Conservation (phyloP, 768 basidiomycete genomes). For the Lentinus brumalis region DNA sequence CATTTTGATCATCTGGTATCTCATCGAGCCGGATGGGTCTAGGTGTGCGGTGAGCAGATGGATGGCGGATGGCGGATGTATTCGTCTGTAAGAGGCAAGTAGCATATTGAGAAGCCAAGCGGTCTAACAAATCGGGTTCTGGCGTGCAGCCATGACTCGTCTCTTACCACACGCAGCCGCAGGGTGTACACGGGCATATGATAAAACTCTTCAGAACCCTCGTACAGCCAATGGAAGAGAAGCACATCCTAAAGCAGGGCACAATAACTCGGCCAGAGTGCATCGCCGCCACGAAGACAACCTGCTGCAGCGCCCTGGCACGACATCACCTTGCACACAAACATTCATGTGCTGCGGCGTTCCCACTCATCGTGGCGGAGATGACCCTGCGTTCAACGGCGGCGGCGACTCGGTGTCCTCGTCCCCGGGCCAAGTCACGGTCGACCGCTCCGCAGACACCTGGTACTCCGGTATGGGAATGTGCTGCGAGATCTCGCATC, state of each 20-base stretch:
- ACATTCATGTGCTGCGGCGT: slow-evolving; percentile 21
- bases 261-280: slow-evolving; percentile 7
- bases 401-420: slow-evolving; percentile 6
- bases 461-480: slow-evolving; percentile 23
- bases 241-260: slow-evolving; percentile 5
- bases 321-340: not conserved
- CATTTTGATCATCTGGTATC: slow-evolving; percentile 12
- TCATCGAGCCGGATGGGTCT: slow-evolving; percentile 8
- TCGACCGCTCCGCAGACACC: slow-evolving; percentile 51
- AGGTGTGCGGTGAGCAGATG: not conserved
- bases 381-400: slow-evolving; percentile 5
- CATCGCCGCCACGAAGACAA: slow-evolving; percentile 3
- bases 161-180: slow-evolving; percentile 5
- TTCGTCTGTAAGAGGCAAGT: slow-evolving; percentile 8
- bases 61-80: not conserved
- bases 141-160: not conserved
- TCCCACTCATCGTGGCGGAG: slow-evolving; percentile 4
- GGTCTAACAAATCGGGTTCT: not conserved
- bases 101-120: slow-evolving; percentile 2
- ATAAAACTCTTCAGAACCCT: slow-evolving; percentile 13
- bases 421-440: slow-evolving; percentile 30
- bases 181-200: slow-evolving; percentile 10
- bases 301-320: not conserved
- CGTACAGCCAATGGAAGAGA: slow-evolving; percentile 12
- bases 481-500: slow-evolving; percentile 6